A percentile compares a stretch with the other conserved stretches of the same genome.
Evolutionary conservation across 192 early-diverging fungal species (phyloP).

Genomic region (Phycomyces blakesleeanus): DNA sequence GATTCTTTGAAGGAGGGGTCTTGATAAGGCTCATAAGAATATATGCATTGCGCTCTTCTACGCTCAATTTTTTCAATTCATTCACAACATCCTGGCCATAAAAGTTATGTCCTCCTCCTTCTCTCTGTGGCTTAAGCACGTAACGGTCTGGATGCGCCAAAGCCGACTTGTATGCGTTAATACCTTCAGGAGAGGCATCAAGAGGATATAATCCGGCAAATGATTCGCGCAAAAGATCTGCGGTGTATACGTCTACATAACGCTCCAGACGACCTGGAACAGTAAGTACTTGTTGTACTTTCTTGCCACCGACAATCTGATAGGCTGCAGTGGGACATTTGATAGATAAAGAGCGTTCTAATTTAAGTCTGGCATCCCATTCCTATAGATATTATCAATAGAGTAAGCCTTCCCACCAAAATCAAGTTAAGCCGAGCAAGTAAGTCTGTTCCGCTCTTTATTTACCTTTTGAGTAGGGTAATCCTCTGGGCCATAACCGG

Average conservation of each 20-base stretch:
- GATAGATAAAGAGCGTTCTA: conserved; percentile 80
- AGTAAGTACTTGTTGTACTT: conserved; percentile 91
- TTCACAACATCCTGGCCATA: conserved; percentile 81
- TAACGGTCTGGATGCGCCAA: conserved; percentile 60
- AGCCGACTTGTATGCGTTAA: conserved; percentile 63
- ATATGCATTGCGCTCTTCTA: conserved; percentile 72
- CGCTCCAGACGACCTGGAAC: conserved; percentile 76
- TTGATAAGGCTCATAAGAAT: conserved; percentile 96
- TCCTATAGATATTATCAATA: conserved; percentile 50
- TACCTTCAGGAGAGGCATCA: conserved; percentile 62
- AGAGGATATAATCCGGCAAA: conserved; percentile 93
- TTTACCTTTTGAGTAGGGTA: conserved; percentile 71
- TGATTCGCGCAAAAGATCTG: conserved; percentile 55
- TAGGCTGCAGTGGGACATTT: conserved; percentile 89
- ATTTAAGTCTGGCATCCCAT: conserved; percentile 84
- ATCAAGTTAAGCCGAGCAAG: no score
- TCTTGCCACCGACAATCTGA: conserved; percentile 93
- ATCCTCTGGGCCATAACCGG: conserved; percentile 88
- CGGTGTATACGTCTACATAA: conserved; percentile 53
- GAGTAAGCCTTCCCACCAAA: neutral
- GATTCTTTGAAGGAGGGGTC: conserved; percentile 66
- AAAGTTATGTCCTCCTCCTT: conserved; percentile 95
- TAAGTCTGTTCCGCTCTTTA: no score
- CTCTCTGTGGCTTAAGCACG: conserved; percentile 95
- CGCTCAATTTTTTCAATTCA: conserved; percentile 48